These are phyloP conservation scores for Begonia peltatifolia DNA, from an alignment of 306 rosid genomes.

Conservation along the genomic window DNA sequence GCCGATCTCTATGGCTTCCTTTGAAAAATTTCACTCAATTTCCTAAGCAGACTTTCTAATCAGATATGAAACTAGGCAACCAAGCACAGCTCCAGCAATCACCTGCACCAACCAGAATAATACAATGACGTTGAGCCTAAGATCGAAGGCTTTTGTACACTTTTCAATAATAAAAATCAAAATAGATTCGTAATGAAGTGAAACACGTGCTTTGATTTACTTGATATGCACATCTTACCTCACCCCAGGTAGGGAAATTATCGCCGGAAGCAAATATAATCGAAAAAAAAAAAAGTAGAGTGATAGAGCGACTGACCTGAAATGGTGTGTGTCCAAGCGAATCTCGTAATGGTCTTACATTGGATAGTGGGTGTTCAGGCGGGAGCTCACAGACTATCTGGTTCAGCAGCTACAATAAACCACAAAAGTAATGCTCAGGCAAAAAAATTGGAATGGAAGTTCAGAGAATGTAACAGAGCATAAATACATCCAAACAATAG, in stretches of 20 bases:
- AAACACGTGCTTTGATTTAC: too few relatives aligned
- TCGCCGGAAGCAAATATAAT: background rate
- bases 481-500: slow-evolving; percentile 8
- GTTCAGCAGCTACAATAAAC: slow-evolving; percentile 49
- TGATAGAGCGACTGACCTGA: slow-evolving; percentile 42
- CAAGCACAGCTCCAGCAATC: slow-evolving; percentile 67
- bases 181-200: background rate
- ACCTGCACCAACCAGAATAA: slow-evolving; percentile 30
- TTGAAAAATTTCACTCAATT: background rate
- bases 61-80: slow-evolving; percentile 54
- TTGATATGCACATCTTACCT: too few relatives aligned
- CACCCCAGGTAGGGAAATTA: background rate
- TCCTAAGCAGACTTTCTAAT: slow-evolving; percentile 8
- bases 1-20: background rate
- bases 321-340: slow-evolving; percentile 98
- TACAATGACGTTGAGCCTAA: background rate
- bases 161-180: too few relatives aligned
- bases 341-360: slow-evolving; percentile 87
- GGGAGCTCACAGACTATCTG: slow-evolving; percentile 97
- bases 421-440: background rate
- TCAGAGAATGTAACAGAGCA: background rate
- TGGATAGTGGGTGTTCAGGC: slow-evolving; percentile 93
- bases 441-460: slow-evolving; percentile 6
- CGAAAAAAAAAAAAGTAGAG: slow-evolving; percentile 3
- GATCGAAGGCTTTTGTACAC: too few relatives aligned